Evolutionary conservation across 2,329 filamentous ascomycete genomes (phyloP).

Genomic region (Fusarium gaditjirri): DNA sequence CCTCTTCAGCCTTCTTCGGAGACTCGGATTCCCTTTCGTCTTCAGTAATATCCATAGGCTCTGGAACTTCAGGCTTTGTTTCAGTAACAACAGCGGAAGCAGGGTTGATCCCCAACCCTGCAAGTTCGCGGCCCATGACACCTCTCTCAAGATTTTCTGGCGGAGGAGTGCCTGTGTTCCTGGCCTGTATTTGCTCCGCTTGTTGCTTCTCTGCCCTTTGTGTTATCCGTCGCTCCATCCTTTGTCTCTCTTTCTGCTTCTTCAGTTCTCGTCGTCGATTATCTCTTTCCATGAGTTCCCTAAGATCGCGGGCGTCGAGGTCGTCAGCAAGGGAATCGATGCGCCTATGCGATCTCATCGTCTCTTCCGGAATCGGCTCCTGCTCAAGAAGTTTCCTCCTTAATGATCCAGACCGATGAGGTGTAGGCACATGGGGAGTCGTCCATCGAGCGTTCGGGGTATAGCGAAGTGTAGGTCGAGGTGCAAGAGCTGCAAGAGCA

Average conservation of each 20-base stretch:
- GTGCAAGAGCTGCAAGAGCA: constrained; percentile 81
- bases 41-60: constrained; percentile 41
- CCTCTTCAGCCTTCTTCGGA: constrained; percentile 40
- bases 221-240: constrained; percentile 71
- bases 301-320: constrained; percentile 83
- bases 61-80: constrained; percentile 55
- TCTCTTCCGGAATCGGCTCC: constrained; percentile 69
- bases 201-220: constrained; percentile 74
- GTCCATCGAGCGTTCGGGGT: constrained; percentile 71
- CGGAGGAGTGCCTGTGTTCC: constrained; percentile 60
- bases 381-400: constrained; percentile 63
- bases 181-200: constrained; percentile 66
- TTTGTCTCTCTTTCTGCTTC: constrained; percentile 73
- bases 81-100: constrained; percentile 67
- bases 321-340: constrained; percentile 82
- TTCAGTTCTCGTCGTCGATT: constrained; percentile 81
- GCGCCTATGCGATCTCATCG: constrained; percentile 68
- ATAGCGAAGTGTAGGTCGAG: constrained; percentile 84
- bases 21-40: constrained; percentile 26
- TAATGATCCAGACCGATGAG: constrained; percentile 61
- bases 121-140: constrained; percentile 67
- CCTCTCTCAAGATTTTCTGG: constrained; percentile 69
- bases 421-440: constrained; percentile 56
- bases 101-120: constrained; percentile 67
- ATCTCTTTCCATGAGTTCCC: constrained; percentile 92